Base-by-base conservation (phyloP, 202 grass and related monocot species). In the Carex sylvatica region DNA sequence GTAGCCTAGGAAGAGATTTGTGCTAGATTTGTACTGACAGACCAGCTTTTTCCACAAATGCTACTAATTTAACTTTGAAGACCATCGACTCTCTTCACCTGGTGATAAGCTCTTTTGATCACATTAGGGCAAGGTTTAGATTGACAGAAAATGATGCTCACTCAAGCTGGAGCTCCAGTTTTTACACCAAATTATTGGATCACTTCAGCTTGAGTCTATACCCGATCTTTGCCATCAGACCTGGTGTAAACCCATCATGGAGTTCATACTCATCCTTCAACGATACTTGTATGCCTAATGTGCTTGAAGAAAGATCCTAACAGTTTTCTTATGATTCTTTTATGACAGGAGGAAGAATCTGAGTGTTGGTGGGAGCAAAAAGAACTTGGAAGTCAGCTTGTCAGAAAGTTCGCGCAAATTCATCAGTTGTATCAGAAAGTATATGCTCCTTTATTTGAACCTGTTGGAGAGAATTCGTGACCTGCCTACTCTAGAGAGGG, bases 401-500 rank as follows among this genome's bases (percentile, higher is more conserved):
- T 98, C 92, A 83, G 95, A 98, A 91, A 98, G 95, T 93, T 98
- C 96, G 68, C 84, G 92, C 15, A 98, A 95, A 87, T 98, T 93
- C 62, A 95, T 98, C 59, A 95, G 88, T 72, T 98, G 92, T 86
- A 95, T 98, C 67, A 92, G 92, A 80, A 98, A 98, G 74, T 98
- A 95, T 83, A 84, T 90, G 84, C 72, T 98, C 64, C 83, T 98
- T 65, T 95, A 98, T 82, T 87, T 98, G 64, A 85, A 90, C 74
- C 86, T 98, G 31, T 79, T 98, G 86, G 96, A 98, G 92, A 91
- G 88, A 84, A 95, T 89, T 31, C 72, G 51, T 74, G 96, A 98
- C 73, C 38, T 98, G 81, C 91, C 76, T 80, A 95, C 92, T 82
- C 92, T 98, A 6, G 96, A 98, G 81, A 93, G 85, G 72, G 92